phyloP scores from a whole-genome alignment of 768 basidiomycete genomes.

The Lactifluus echinatus region DNA sequence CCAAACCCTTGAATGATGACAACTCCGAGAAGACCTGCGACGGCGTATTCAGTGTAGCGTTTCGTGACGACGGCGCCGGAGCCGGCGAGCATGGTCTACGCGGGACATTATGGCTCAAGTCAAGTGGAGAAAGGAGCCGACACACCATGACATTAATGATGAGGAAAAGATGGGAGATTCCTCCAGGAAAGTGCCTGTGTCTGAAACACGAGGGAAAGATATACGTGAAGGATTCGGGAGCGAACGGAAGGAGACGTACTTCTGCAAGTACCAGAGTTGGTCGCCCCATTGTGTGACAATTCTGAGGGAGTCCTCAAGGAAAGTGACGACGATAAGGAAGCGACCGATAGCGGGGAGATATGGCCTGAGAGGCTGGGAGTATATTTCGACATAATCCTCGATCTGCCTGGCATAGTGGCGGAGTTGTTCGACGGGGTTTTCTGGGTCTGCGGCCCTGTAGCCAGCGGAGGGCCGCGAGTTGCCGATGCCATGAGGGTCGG shows the following conservation, averaged over 20 bases:
- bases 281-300: slow-evolving; percentile 94
- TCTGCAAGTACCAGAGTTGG: slow-evolving; percentile 97
- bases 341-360: slow-evolving; percentile 91
- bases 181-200: slow-evolving; percentile 94
- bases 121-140: slow-evolving; percentile 18
- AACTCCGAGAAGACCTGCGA: slow-evolving; percentile 82
- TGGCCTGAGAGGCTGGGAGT: slow-evolving; percentile 88
- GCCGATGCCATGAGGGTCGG: slow-evolving; percentile 74
- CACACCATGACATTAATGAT: slow-evolving; percentile 84
- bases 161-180: slow-evolving; percentile 89
- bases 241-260: slow-evolving; percentile 44
- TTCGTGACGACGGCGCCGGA: slow-evolving; percentile 84
- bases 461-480: slow-evolving; percentile 62
- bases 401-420: slow-evolving; percentile 61
- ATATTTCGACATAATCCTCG: slow-evolving; percentile 89
- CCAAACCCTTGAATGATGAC: slow-evolving; percentile 96
- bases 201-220: slow-evolving; percentile 32
- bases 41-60: slow-evolving; percentile 80
- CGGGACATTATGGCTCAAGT: background rate
- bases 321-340: slow-evolving; percentile 96
- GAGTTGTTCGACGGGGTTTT: slow-evolving; percentile 75
- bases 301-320: slow-evolving; percentile 91
- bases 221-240: background rate
- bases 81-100: slow-evolving; percentile 78
- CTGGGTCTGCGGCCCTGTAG: slow-evolving; percentile 72